Evolutionary conservation across 2,329 filamentous ascomycete species (phyloP).

Genomic region (Scolecobasidium constrictum): DNA sequence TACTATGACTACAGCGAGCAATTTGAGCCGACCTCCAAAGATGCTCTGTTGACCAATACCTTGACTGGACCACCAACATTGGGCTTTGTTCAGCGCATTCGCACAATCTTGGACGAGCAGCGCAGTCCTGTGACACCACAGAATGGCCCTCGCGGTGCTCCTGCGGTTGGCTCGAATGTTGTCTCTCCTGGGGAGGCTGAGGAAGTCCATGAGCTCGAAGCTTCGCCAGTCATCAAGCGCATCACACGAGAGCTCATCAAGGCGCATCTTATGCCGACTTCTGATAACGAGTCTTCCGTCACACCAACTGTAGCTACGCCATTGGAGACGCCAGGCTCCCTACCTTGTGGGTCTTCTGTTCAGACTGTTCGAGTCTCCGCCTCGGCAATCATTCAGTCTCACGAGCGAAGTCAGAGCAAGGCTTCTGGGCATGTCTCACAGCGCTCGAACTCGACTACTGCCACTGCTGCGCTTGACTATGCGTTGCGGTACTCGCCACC

Average conservation of each 20-base stretch:
- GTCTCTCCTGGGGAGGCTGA: background rate
- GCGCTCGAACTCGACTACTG: constrained; percentile 11
- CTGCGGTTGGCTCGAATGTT: constrained; percentile 1
- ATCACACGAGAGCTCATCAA: constrained; percentile 9
- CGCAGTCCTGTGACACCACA: constrained; percentile 11
- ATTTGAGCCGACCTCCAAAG: constrained; percentile 19
- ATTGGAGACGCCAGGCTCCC: background rate
- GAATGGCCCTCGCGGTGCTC: background rate
- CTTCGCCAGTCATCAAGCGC: constrained; percentile 7
- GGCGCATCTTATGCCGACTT: background rate
- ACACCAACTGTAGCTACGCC: background rate
- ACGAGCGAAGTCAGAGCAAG: constrained; percentile 1
- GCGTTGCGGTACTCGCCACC: constrained; percentile 19
- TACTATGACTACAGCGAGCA: constrained; percentile 28
- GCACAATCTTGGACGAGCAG: constrained; percentile 29
- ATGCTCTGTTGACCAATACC: constrained; percentile 2
- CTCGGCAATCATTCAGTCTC: too few species aligned
- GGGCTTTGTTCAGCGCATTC: constrained; percentile 31
- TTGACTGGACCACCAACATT: constrained; percentile 16
- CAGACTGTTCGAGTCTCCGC: too few species aligned
- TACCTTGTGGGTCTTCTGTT: too few species aligned
- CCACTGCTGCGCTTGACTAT: constrained; percentile 20
- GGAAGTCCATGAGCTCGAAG: constrained; percentile 9
- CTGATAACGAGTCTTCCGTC: background rate
- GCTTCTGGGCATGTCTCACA: constrained; percentile 1